Base-by-base conservation (phyloP, 129 eudicot genomes). In the Lonicera japonica region DNA sequence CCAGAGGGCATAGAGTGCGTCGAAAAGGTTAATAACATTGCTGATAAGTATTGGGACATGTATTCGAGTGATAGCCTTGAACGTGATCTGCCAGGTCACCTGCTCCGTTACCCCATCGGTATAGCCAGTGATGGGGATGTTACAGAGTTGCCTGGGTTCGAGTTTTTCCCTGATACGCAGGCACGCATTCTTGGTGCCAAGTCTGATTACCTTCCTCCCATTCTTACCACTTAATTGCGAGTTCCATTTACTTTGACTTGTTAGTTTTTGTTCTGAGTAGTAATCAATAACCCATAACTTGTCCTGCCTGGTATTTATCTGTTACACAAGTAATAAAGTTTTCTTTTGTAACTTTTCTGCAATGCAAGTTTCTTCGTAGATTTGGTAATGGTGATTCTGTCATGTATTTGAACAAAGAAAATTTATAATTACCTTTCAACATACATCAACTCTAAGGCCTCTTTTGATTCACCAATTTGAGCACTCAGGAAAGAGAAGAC, bases 21-120 rank as follows among this genome's bases (percentile, higher is more conserved):
- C 3, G 56, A 60, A 46, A 84, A 81, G 40, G 86, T 87, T 52
- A 87, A 87, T 64, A 54, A 71, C n/a, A 70, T 84, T 3, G 70
- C 91, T 10, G 88, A 87, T 25, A 83, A 74, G 48, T 83, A 87
- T 60, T 87, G 95, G 95, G 88, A 84, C 46, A 73, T 87, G 8
- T 87, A 38, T 58, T 64, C 95, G 0, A 73, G 82, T 56, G 88
- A 83, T 39, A 69, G 9, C 54, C 79, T 83, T 0, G 92, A 87
- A 62, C 17, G 54, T 15, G 95, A 87, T 56, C 69, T 87, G 38
- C 92, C 95, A 1, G 95, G 95, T n/a, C 95, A 87, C 74, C 68
- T 87, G 86, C 88, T 87, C 40, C 74, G 88, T 0, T 87, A 87
- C 74, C 95, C 95, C 9, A 25, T 87, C 55, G 88, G 77, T 0